These are phyloP conservation scores for Chenopodium formosanum DNA, from an alignment of 148 eudicot species.

Conservation along the genomic window DNA sequence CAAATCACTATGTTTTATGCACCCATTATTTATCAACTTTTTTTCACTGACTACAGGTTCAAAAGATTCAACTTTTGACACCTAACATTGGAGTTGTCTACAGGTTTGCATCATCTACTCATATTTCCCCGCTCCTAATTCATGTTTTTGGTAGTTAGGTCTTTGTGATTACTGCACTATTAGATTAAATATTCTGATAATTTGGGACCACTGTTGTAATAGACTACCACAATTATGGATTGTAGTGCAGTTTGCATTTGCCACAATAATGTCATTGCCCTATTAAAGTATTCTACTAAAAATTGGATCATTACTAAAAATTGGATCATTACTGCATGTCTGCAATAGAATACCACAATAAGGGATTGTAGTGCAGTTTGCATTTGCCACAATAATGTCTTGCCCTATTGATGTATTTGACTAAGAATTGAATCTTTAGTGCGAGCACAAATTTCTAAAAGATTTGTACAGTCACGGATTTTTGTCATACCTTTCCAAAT, in stretches of 20 bases:
- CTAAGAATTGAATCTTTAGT: not conserved
- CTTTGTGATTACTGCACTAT: not conserved
- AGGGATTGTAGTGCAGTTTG: no score
- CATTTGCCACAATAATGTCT: no score
- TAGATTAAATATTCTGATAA: not conserved
- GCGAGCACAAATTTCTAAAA: not conserved
- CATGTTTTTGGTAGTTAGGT: not conserved
- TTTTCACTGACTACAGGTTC: slow-evolving; percentile 54
- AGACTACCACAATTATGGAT: not conserved
- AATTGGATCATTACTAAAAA: not conserved
- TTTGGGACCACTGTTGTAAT: not conserved
- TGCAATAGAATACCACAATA: no score
- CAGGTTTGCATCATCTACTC: slow-evolving; percentile 49
- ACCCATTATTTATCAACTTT: not conserved
- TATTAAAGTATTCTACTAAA: not conserved
- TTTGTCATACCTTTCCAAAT: not conserved
- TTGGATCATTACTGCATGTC: not conserved
- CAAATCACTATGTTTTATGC: not conserved
- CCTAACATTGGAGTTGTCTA: slow-evolving; percentile 98
- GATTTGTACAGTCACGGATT: not conserved
- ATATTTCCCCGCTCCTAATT: not conserved
- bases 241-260: not conserved
- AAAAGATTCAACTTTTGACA: slow-evolving; percentile 92
- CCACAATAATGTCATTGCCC: not conserved
- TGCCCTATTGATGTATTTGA: not conserved